Percentiles rank a stretch among this genome's conserved stretches.
Evolutionary conservation across 306 rosid genomes (phyloP).

Genomic region (Pueraria montana): DNA sequence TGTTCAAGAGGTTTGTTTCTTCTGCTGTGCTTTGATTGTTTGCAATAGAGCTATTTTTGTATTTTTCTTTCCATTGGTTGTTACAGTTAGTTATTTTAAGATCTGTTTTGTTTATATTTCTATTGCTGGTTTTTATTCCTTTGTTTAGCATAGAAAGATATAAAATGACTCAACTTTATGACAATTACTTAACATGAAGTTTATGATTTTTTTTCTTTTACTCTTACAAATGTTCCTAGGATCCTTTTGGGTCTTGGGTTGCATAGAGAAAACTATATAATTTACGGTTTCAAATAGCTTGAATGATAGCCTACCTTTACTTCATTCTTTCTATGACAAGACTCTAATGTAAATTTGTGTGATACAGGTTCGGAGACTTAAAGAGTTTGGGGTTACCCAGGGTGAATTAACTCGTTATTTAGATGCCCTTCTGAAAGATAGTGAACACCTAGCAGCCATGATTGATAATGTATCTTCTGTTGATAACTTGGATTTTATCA

Average conservation of each 20-base stretch:
- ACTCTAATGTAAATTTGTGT: slow-evolving; percentile 40
- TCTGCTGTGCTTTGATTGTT: slow-evolving; percentile 41
- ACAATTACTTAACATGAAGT: slow-evolving; percentile 13
- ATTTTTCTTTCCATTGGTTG: slow-evolving; percentile 29
- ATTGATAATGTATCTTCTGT: slow-evolving; percentile 98
- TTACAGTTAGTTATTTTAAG: slow-evolving; percentile 31
- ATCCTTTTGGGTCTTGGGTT: slow-evolving; percentile 26
- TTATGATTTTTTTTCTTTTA: background rate
- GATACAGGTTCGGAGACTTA: slow-evolving; percentile 92
- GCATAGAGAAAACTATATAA: slow-evolving; percentile 7
- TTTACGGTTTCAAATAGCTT: slow-evolving; percentile 34
- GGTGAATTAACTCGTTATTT: slow-evolving; percentile 98
- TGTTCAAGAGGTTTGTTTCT: slow-evolving; percentile 89
- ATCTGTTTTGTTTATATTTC: slow-evolving; percentile 5
- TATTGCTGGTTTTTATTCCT: slow-evolving; percentile 17
- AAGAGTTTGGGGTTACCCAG: slow-evolving; percentile 96
- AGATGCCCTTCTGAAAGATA: slow-evolving; percentile 94
- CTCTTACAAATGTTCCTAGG: slow-evolving; percentile 4
- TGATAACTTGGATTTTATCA: slow-evolving; percentile 98
- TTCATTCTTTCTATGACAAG: slow-evolving; percentile 32
- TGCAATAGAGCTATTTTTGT: slow-evolving; percentile 19
- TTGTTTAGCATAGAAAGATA: slow-evolving; percentile 25
- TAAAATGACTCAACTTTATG: background rate
- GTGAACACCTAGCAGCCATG: slow-evolving; percentile 99
- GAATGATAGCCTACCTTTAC: slow-evolving; percentile 27